A percentile compares a stretch with the other conserved stretches of the same genome.
Conservation (phyloP, 176 grass and related monocot species). For the Puccinellia tenuiflora region DNA sequence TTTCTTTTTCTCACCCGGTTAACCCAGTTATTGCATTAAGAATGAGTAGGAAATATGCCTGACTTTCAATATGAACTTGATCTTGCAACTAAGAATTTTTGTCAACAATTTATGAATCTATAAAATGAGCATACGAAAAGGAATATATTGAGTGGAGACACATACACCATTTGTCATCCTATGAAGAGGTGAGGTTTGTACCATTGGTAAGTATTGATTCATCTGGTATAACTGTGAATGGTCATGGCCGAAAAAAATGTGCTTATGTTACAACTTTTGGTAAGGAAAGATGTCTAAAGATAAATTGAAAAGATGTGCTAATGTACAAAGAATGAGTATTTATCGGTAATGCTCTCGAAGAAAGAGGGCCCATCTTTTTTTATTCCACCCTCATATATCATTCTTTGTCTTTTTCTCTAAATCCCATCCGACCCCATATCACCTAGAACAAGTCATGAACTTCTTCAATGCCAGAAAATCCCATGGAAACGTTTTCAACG, state of each 20-base stretch:
- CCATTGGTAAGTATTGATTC: neutral
- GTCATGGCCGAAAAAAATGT: neutral
- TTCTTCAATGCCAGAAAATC: too few species aligned
- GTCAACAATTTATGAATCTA: neutral
- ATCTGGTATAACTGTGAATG: neutral
- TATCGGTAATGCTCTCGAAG: too few species aligned
- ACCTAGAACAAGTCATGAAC: too few species aligned
- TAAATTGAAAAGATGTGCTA: too few species aligned
- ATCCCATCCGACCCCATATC: too few species aligned
- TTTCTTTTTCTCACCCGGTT: too few species aligned
- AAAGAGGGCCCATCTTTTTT: too few species aligned
- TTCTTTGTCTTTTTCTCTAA: too few species aligned
- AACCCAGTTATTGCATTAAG: neutral
- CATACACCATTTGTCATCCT: neutral
- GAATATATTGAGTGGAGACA: neutral
- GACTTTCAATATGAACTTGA: neutral
- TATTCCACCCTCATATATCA: too few species aligned
- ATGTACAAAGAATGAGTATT: too few species aligned
- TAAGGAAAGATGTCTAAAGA: neutral
- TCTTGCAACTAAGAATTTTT: neutral
- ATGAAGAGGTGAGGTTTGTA: neutral
- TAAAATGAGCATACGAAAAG: neutral
- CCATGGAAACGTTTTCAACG: too few species aligned
- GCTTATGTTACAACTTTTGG: neutral
- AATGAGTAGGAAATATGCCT: neutral